Percentiles rank a stretch among this genome's conserved stretches.
phyloP scores from a whole-genome alignment of 176 grass and related monocot species.

The Carex myosuroides region DNA sequence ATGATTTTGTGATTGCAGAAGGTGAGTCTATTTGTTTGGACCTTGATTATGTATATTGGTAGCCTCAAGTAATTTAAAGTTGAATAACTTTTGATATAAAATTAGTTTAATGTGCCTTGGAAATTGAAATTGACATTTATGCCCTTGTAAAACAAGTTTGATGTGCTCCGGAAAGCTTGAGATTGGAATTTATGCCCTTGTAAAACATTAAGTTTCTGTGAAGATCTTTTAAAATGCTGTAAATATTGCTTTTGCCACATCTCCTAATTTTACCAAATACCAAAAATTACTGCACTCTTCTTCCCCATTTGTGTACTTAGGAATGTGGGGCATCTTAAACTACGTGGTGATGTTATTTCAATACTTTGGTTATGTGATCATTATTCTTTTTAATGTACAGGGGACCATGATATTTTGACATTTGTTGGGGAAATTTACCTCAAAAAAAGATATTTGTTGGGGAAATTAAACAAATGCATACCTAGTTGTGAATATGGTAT shows the following conservation, averaged over 20 bases:
- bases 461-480: not conserved
- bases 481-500: not conserved
- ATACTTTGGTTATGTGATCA: not conserved
- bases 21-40: slow-evolving; percentile 37
- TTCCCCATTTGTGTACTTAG: not conserved
- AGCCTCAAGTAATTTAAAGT: slow-evolving; percentile 6
- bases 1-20: slow-evolving; percentile 74
- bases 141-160: not conserved
- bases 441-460: not conserved
- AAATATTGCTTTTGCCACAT: not conserved
- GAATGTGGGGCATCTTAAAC: not conserved
- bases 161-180: slow-evolving; percentile 8
- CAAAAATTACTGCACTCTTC: not conserved
- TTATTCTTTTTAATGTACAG: not conserved
- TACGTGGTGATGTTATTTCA: not conserved
- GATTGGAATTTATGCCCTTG: not conserved
- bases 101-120: not conserved
- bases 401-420: not conserved
- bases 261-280: not conserved
- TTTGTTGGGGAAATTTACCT: not conserved
- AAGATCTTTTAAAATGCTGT: not conserved
- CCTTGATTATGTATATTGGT: not conserved
- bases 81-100: not conserved
- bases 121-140: slow-evolving; percentile 8
- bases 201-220: not conserved